These are phyloP conservation scores for Diplosphaera chodatii DNA, from an alignment of 139 green algal species.

Conservation along the genomic window DNA sequence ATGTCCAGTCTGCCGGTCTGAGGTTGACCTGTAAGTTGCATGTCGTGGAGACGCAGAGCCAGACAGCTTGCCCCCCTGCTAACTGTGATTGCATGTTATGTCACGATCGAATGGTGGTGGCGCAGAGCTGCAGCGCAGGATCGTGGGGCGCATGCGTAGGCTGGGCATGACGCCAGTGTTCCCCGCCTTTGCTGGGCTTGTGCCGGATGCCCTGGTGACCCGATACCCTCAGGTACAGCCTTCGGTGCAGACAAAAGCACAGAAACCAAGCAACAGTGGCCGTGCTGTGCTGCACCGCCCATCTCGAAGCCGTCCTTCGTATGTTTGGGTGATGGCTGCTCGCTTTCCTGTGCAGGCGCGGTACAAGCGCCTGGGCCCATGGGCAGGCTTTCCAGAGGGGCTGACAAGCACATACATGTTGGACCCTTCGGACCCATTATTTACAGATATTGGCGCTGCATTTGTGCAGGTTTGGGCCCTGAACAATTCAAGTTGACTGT, in stretches of 20 bases:
- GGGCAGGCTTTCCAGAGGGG: slow-evolving; percentile 25
- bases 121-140: slow-evolving; percentile 20
- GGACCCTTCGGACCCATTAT: slow-evolving; percentile 32
- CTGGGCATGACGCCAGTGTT: slow-evolving; percentile 44
- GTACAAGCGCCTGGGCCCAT: slow-evolving; percentile 1
- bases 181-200: slow-evolving; percentile 45
- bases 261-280: no score
- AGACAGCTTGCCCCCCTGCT: no score
- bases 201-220: slow-evolving; percentile 18
- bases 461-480: slow-evolving; percentile 25
- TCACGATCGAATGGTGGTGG: no score
- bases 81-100: no score
- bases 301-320: no score
- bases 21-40: no score
- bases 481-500: no score
- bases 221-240: slow-evolving; percentile 22
- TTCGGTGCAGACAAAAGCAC: no score
- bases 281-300: no score
- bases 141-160: slow-evolving; percentile 34
- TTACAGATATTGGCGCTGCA: slow-evolving; percentile 18
- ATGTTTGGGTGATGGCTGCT: no score
- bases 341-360: neutral
- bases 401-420: slow-evolving; percentile 31
- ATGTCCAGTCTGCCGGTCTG: no score
- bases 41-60: no score